These are phyloP conservation scores for Isatis tinctoria DNA, from an alignment of 345 rosid species.

Conservation along the genomic window DNA sequence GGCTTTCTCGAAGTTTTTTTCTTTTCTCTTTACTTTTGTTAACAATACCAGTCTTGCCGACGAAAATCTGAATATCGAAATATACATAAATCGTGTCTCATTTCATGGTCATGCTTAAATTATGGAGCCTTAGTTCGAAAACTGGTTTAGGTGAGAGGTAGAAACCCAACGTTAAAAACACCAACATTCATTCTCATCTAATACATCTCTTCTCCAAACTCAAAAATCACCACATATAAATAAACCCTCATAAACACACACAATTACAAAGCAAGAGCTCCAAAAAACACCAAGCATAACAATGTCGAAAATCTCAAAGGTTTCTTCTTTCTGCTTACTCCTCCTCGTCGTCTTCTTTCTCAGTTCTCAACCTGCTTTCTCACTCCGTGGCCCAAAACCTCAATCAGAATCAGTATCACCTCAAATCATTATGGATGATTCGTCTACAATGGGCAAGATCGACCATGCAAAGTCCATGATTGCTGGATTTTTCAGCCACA, in stretches of 20 bases:
- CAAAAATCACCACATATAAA: slow-evolving; percentile 5
- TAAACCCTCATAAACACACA: background rate
- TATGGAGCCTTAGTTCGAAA: slow-evolving; percentile 10
- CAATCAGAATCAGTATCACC: background rate
- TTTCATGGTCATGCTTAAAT: slow-evolving; percentile 16
- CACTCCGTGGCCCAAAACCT: slow-evolving; percentile 15
- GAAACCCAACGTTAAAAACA: slow-evolving; percentile 23
- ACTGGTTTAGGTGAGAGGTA: slow-evolving; percentile 29
- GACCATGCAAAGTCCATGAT: slow-evolving; percentile 22
- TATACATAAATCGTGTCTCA: background rate
- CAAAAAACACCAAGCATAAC: background rate
- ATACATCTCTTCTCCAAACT: slow-evolving; percentile 6
- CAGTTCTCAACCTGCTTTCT: slow-evolving; percentile 18
- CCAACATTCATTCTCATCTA: background rate
- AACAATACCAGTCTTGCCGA: background rate
- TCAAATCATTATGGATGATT: background rate
- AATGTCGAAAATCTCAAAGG: slow-evolving; percentile 26
- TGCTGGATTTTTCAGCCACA: slow-evolving; percentile 29
- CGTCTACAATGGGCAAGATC: slow-evolving; percentile 13
- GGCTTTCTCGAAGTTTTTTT: background rate
- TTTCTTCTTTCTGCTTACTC: slow-evolving; percentile 22
- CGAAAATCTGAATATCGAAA: background rate
- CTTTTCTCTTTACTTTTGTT: background rate
- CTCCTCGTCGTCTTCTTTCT: slow-evolving; percentile 10
- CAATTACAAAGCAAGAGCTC: slow-evolving; percentile 11